A percentile compares a stretch with the other conserved stretches of the same genome.
Conservation (phyloP, 805 yeast species). For the Teunomyces cretensis region DNA sequence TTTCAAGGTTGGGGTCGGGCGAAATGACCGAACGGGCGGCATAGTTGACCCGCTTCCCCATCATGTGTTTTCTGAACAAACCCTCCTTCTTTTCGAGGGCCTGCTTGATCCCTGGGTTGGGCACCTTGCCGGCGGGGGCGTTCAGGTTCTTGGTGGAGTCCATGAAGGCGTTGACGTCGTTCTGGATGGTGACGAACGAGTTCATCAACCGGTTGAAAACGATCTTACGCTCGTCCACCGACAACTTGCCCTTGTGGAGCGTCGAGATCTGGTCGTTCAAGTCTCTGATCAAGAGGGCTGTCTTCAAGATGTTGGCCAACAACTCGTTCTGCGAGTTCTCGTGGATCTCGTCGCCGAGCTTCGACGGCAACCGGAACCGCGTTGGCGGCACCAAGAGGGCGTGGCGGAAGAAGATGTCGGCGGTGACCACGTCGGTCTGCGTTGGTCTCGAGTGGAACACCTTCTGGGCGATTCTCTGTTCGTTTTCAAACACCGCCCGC, state of each 20-base stretch:
- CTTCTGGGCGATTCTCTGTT: slow-evolving; percentile 63
- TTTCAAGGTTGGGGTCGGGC: slow-evolving; percentile 97
- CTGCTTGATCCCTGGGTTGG: slow-evolving; percentile 95
- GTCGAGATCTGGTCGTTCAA: slow-evolving; percentile 78
- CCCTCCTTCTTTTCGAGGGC: slow-evolving; percentile 98
- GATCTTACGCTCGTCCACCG: slow-evolving; percentile 67
- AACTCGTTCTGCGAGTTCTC: slow-evolving; percentile 92
- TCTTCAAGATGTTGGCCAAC: slow-evolving; percentile 73
- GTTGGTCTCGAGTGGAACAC: slow-evolving; percentile 83
- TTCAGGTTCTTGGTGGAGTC: slow-evolving; percentile 89
- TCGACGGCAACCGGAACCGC: slow-evolving; percentile 93
- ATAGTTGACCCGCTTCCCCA: slow-evolving; percentile 99
- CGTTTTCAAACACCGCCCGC: slow-evolving; percentile 71
- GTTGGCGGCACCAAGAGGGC: slow-evolving; percentile 94
- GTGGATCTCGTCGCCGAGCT: slow-evolving; percentile 93
- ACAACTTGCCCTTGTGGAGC: slow-evolving; percentile 49
- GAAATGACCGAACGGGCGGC: slow-evolving; percentile 99
- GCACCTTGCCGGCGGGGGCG: slow-evolving; percentile 61
- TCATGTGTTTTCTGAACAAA: slow-evolving; percentile 96
- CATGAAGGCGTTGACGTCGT: slow-evolving; percentile 90
- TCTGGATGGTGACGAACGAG: slow-evolving; percentile 90
- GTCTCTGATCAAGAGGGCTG: slow-evolving; percentile 81
- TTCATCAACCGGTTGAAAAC: slow-evolving; percentile 91
- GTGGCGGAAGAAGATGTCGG: slow-evolving; percentile 89
- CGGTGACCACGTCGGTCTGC: slow-evolving; percentile 44